phyloP scores from a whole-genome alignment of 1,139 yeast genomes.

The Diutina neorugosa region DNA sequence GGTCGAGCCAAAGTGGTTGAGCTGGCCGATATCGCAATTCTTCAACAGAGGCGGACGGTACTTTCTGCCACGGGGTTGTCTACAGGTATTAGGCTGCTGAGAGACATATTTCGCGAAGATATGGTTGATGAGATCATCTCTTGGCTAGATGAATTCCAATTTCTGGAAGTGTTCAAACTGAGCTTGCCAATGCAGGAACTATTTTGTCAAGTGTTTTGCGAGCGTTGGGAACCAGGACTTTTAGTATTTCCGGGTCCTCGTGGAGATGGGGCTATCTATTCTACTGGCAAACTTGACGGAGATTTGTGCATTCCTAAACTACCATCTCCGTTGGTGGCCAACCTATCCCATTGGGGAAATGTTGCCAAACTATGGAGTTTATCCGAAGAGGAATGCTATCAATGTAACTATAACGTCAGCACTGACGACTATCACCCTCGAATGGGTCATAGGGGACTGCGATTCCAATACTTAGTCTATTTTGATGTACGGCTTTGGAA shows the following conservation, averaged over 20 bases:
- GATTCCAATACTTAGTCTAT: constrained; percentile 65
- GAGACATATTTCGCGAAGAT: constrained; percentile 72
- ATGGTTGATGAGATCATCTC: constrained; percentile 60
- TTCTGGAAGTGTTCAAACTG: constrained; percentile 41
- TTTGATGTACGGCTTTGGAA: constrained; percentile 70
- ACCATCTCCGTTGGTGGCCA: not conserved
- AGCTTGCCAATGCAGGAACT: constrained; percentile 36
- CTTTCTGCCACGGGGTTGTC: constrained; percentile 52
- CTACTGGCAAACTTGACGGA: not conserved
- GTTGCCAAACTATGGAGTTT: constrained; percentile 9
- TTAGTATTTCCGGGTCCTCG: not conserved
- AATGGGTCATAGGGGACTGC: constrained; percentile 41
- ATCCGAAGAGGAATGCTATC: not conserved
- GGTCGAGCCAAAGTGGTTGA: constrained; percentile 65
- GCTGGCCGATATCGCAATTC: constrained; percentile 36
- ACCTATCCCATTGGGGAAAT: constrained; percentile 23
- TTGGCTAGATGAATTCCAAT: constrained; percentile 54
- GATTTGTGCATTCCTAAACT: not conserved
- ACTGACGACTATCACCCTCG: constrained; percentile 5
- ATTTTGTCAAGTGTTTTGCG: constrained; percentile 41
- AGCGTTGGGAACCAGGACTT: constrained; percentile 45
- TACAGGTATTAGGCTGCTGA: constrained; percentile 50
- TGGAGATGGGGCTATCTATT: not conserved
- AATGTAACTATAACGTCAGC: constrained; percentile 14
- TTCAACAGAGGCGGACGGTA: constrained; percentile 41